Conservation (phyloP, 2,329 filamentous ascomycete genomes). For the Diaporthe sp. region DNA sequence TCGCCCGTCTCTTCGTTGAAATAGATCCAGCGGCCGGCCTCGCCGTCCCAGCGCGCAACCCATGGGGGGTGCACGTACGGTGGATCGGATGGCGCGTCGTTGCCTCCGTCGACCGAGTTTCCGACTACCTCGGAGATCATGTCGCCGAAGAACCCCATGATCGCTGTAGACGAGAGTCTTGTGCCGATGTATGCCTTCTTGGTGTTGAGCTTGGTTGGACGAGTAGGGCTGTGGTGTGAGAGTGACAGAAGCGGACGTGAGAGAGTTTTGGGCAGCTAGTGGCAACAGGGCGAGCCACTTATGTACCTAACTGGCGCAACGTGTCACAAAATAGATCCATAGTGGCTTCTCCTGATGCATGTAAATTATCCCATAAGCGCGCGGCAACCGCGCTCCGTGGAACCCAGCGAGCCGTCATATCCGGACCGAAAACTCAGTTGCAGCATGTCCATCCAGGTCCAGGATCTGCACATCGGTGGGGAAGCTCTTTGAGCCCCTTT, state of each 20-base stretch:
- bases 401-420: constrained; percentile 5
- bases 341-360: constrained; percentile 7
- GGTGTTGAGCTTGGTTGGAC: neutral
- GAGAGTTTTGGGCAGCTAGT: neutral
- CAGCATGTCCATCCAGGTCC: neutral
- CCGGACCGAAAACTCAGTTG: neutral
- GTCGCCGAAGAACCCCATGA: constrained; percentile 35
- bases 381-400: neutral
- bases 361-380: neutral
- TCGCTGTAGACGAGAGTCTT: neutral
- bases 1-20: constrained; percentile 39
- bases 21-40: constrained; percentile 37
- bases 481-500: neutral
- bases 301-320: neutral
- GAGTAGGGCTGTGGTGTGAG: too few species aligned
- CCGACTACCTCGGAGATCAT: constrained; percentile 32
- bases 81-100: constrained; percentile 28
- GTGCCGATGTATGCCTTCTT: neutral
- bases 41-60: constrained; percentile 36
- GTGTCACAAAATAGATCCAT: constrained; percentile 18
- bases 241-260: neutral
- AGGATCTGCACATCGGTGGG: neutral
- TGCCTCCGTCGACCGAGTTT: constrained; percentile 17
- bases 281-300: neutral
- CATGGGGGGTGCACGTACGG: constrained; percentile 37